Evolutionary conservation across 768 basidiomycete species (phyloP).

Genomic region (Lentinula aciculospora): DNA sequence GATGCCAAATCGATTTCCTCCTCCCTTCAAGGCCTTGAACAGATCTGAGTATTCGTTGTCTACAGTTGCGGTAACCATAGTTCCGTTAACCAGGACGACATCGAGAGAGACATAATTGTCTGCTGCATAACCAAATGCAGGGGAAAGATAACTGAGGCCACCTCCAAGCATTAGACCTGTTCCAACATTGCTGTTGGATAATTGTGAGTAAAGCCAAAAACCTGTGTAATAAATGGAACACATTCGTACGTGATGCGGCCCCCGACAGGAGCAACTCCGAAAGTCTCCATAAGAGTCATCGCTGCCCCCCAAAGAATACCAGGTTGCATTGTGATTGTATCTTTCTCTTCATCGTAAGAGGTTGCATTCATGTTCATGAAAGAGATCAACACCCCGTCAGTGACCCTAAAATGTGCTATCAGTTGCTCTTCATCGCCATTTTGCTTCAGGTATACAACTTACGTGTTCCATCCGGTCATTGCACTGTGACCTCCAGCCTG

Average conservation of each 20-base stretch:
- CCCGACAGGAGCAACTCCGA: conserved; percentile 9
- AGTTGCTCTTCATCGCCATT: background rate
- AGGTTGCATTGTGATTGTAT: conserved; percentile 7
- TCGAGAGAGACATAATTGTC: conserved; percentile 33
- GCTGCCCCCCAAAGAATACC: conserved; percentile 9
- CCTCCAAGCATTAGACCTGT: conserved; percentile 41
- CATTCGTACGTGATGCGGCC: conserved; percentile 6
- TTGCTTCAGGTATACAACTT: too few relatives aligned
- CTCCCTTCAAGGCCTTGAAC: conserved; percentile 40
- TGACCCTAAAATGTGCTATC: background rate
- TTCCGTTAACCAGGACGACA: conserved; percentile 35
- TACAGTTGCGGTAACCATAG: conserved; percentile 33
- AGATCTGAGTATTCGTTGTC: conserved; percentile 35
- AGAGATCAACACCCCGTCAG: conserved; percentile 6
- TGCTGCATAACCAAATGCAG: conserved; percentile 32
- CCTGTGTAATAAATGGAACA: too few relatives aligned
- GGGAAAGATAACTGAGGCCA: conserved; percentile 33
- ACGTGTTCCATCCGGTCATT: conserved; percentile 16
- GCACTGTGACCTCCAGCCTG: conserved; percentile 19
- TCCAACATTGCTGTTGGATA: conserved; percentile 28
- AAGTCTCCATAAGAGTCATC: background rate
- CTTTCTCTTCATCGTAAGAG: conserved; percentile 1
- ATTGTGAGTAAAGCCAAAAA: too few relatives aligned
- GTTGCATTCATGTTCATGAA: conserved; percentile 9
- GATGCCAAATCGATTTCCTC: conserved; percentile 39